Conservation (phyloP, 345 rosid species). For the Salix koriyanagi region DNA sequence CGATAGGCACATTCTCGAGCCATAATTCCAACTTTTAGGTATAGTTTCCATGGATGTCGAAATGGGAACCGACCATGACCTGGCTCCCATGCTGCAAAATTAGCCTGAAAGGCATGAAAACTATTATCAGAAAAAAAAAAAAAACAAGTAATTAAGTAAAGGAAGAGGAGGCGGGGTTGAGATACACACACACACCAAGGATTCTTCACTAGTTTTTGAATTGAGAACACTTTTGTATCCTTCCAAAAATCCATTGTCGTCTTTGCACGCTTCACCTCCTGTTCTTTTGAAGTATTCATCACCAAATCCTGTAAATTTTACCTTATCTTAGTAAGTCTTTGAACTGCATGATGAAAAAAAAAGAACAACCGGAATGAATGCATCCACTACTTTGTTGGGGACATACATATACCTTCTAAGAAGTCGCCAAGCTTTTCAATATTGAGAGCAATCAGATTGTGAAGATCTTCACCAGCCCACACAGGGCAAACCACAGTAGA, state of each 20-base stretch:
- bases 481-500: conserved; percentile 34
- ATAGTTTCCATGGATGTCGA: conserved; percentile 76
- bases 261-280: conserved; percentile 20
- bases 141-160: neutral
- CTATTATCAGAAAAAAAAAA: neutral
- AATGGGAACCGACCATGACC: conserved; percentile 66
- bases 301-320: conserved; percentile 50
- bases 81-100: conserved; percentile 87
- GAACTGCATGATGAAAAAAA: neutral
- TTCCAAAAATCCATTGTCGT: conserved; percentile 31
- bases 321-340: neutral
- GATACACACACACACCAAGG: conserved; percentile 48
- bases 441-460: conserved; percentile 22
- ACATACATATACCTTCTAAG: conserved; percentile 32
- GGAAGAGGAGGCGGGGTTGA: neutral
- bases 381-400: neutral
- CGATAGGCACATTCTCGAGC: conserved; percentile 58
- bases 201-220: conserved; percentile 62
- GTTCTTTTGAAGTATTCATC: conserved; percentile 37
- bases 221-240: conserved; percentile 52
- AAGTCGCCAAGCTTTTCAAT: conserved; percentile 32
- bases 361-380: neutral
- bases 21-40: conserved; percentile 47
- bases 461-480: conserved; percentile 44
- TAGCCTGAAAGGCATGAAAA: conserved; percentile 39